Base-by-base conservation (phyloP, 2,329 filamentous ascomycete species). In the Cercospora sojina region DNA sequence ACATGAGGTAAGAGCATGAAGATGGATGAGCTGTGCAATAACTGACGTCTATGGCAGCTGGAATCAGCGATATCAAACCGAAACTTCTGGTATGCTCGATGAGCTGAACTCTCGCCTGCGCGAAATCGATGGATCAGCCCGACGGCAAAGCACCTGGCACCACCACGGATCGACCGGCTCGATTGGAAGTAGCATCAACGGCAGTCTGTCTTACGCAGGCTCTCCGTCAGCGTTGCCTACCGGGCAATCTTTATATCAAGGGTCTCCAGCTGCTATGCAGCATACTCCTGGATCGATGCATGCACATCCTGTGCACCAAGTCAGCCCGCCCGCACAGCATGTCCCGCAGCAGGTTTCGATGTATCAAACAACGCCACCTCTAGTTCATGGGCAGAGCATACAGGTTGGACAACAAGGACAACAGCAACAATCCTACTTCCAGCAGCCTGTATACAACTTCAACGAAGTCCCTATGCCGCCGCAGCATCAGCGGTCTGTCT, bases 11-110 rank as follows among this genome's bases (percentile, higher is more conserved):
- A 65, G 74, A 66, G 5, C 5, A 27, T 23, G 4, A 55, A 55
- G 13, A 31, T 18, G 35, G 8, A 25, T 13, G 53, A 8, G 16
- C 10, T 9, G 69, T 66, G 20, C 13, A 27, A 27, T 23, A n/a
- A 32, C 35, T 49, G 56, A 38, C 35, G 18, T 7, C 47, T 16
- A n/a, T 35, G 27, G 35, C 38, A 77, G 81, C 70, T 83, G 81
- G 81, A 81, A 79, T 18, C 81, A 83, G 62, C 79, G 81, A 16
- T 84, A 83, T 70, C 80, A 82, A 66, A 77, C 76, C 20, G 82
- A 83, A 63, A 81, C 81, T 0, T 75, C 78, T 1, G 66, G 73
- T 0, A 76, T 83, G 43, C 75, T 79, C 2, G 76, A 79, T 9
- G 78, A 81, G 18, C 76, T 84, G 0, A 79, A 80, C 49, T 75